Conservation (phyloP, 257 asterid species). For the Perilla frutescens region DNA sequence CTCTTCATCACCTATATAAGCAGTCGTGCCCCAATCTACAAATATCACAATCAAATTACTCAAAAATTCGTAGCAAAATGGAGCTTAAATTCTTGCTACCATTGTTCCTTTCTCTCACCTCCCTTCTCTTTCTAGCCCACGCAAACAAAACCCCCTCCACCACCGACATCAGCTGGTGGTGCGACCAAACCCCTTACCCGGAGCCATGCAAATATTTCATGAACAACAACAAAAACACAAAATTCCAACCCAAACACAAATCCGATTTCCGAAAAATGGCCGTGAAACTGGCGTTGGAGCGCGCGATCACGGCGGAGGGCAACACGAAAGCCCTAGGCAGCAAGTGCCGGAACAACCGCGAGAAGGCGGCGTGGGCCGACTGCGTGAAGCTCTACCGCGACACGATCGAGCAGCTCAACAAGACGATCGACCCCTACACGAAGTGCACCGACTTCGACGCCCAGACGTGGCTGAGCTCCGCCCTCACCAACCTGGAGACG, state of each 20-base stretch:
- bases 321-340: slow-evolving; percentile 50
- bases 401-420: slow-evolving; percentile 62
- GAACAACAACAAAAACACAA: slow-evolving; percentile 24
- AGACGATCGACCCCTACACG: slow-evolving; percentile 48
- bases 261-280: slow-evolving; percentile 58
- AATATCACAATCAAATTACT: no score
- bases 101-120: slow-evolving; percentile 36
- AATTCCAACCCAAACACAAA: slow-evolving; percentile 38
- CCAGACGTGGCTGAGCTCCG: slow-evolving; percentile 83
- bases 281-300: slow-evolving; percentile 52
- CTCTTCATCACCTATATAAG: slow-evolving; percentile 26
- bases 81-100: slow-evolving; percentile 35
- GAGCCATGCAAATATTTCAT: slow-evolving; percentile 67
- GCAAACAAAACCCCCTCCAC: slow-evolving; percentile 21
- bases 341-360: slow-evolving; percentile 53
- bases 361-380: slow-evolving; percentile 76
- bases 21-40: background rate
- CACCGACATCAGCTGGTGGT: slow-evolving; percentile 50
- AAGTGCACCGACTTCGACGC: slow-evolving; percentile 60
- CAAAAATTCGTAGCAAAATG: background rate
- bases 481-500: slow-evolving; percentile 73
- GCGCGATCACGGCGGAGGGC: slow-evolving; percentile 49
- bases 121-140: slow-evolving; percentile 13
- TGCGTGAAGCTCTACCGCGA: slow-evolving; percentile 59
- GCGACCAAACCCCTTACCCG: slow-evolving; percentile 76